phyloP scores from a whole-genome alignment of 2,329 filamentous ascomycete genomes.

The Pseudogymnoascus sp. region DNA sequence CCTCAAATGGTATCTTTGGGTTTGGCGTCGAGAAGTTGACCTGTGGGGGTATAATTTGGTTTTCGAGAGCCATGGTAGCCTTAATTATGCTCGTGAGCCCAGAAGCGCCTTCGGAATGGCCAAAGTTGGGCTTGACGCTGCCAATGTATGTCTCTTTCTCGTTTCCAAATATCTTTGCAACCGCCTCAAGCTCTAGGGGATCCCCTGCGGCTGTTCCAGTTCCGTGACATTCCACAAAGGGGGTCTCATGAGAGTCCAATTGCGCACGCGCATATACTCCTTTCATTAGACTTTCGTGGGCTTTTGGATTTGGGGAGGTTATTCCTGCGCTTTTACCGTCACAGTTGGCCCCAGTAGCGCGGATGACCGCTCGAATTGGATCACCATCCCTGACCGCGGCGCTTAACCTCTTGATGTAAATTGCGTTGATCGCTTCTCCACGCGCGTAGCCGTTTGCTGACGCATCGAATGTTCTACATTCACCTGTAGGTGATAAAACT shows the following conservation, averaged over 20 bases:
- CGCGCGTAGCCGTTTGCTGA: slow-evolving; percentile 37
- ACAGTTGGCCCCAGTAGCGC: slow-evolving; percentile 33
- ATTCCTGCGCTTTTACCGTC: slow-evolving; percentile 37
- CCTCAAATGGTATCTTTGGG: slow-evolving; percentile 9
- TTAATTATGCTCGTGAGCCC: slow-evolving; percentile 19
- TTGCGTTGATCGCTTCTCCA: slow-evolving; percentile 35
- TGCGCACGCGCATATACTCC: slow-evolving; percentile 22
- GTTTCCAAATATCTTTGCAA: slow-evolving; percentile 16
- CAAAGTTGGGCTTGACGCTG: slow-evolving; percentile 17
- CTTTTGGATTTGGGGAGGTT: slow-evolving; percentile 31
- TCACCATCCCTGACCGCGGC: slow-evolving; percentile 35
- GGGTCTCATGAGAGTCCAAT: slow-evolving; percentile 9
- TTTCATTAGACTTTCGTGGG: slow-evolving; percentile 28
- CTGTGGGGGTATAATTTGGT: slow-evolving; percentile 24
- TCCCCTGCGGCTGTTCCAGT: slow-evolving; percentile 11
- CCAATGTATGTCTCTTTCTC: slow-evolving; percentile 10
- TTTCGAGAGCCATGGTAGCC: slow-evolving; percentile 23
- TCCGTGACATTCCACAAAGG: slow-evolving; percentile 14
- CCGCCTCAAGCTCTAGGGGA: slow-evolving; percentile 12
- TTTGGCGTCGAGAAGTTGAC: slow-evolving; percentile 26
- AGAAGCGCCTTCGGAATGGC: slow-evolving; percentile 20
- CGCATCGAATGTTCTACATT: slow-evolving; percentile 30
- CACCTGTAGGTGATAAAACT: slow-evolving; percentile 25
- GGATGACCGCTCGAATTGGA: slow-evolving; percentile 35
- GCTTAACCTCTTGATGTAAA: slow-evolving; percentile 35